Conservation (phyloP, 2,329 filamentous ascomycete genomes). For the Talaromyces sp. region DNA sequence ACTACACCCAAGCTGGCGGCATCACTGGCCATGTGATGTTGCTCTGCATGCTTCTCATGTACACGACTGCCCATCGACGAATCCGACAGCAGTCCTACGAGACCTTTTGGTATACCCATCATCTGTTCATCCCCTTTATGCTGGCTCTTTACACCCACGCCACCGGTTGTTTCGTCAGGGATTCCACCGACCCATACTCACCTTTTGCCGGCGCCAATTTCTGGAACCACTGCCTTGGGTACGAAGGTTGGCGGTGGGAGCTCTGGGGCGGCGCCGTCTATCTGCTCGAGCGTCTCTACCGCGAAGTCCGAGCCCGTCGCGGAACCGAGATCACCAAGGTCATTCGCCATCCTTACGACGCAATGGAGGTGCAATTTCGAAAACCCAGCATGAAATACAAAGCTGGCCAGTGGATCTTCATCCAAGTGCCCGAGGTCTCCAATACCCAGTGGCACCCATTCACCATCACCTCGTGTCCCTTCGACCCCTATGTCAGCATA, state of each 20-base stretch:
- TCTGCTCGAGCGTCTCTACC: constrained; percentile 79
- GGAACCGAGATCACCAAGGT: constrained; percentile 88
- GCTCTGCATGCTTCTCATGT: constrained; percentile 98
- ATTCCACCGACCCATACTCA: constrained; percentile 64
- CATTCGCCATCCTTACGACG: constrained; percentile 91
- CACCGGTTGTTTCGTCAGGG: constrained; percentile 91
- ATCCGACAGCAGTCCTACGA: constrained; percentile 97
- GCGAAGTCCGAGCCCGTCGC: constrained; percentile 78
- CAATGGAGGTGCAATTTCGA: constrained; percentile 92
- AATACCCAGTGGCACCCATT: constrained; percentile 96
- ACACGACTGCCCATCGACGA: constrained; percentile 86
- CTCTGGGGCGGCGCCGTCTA: constrained; percentile 80
- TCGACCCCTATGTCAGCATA: constrained; percentile 88
- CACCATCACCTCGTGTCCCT: constrained; percentile 96
- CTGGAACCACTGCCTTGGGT: constrained; percentile 91
- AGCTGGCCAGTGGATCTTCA: constrained; percentile 95
- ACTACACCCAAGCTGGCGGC: constrained; percentile 82
- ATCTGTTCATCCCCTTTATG: constrained; percentile 95
- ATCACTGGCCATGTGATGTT: constrained; percentile 97
- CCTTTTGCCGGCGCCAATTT: constrained; percentile 77
- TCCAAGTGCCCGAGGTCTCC: constrained; percentile 86
- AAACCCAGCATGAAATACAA: constrained; percentile 98
- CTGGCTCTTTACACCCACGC: constrained; percentile 93
- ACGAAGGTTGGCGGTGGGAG: constrained; percentile 97
- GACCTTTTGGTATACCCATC: constrained; percentile 99